These are phyloP conservation scores for Ophiostoma himal-ulmi DNA, from an alignment of 2,329 filamentous ascomycete genomes.

Conservation along the genomic window DNA sequence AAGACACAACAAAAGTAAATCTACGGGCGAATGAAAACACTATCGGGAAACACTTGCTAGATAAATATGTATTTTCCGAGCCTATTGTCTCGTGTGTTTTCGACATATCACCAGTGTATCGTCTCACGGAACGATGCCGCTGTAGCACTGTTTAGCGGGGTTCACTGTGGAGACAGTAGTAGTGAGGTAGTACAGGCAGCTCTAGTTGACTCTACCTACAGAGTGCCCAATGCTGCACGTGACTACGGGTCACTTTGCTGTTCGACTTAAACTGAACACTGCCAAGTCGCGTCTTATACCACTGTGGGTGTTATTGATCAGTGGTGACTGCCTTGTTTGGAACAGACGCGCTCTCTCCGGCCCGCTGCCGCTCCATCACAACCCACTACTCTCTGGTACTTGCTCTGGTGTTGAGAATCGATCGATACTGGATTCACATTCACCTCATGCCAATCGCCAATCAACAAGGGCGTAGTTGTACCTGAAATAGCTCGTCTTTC, in stretches of 20 bases:
- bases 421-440: background rate
- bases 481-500: background rate
- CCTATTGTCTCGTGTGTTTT: background rate
- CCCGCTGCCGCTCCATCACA: background rate
- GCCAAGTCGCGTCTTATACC: constrained; percentile 17
- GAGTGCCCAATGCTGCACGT: constrained; percentile 1
- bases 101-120: background rate
- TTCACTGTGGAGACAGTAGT: background rate
- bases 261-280: background rate
- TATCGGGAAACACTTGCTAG: background rate
- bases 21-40: background rate
- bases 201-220: background rate
- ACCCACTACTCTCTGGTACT: background rate
- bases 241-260: constrained; percentile 18
- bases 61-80: background rate
- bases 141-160: constrained; percentile 7
- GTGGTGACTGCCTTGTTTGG: constrained; percentile 13
- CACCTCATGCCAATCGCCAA: background rate
- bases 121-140: background rate
- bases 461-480: background rate
- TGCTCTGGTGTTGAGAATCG: background rate
- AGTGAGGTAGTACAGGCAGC: background rate
- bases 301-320: background rate
- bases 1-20: background rate
- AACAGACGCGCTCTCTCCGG: background rate